Evolutionary conservation across 2,329 filamentous ascomycete genomes (phyloP).

Genomic region (Monosporascus sp.): DNA sequence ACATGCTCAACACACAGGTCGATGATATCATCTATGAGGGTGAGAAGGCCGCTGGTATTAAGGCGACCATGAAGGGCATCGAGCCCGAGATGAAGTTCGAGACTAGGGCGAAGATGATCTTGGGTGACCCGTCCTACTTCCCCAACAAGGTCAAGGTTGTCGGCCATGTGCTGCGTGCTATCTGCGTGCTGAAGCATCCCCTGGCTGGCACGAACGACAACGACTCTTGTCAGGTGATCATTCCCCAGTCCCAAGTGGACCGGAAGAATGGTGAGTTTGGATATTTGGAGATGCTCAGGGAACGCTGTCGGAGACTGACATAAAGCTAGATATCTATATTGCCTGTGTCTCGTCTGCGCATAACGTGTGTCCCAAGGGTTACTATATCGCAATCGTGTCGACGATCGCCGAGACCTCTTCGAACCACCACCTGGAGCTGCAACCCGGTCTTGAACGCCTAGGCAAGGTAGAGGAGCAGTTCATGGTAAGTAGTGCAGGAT

Average conservation of each 20-base stretch:
- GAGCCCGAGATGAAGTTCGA: slow-evolving; percentile 86
- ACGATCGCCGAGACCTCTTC: slow-evolving; percentile 88
- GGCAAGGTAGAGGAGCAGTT: slow-evolving; percentile 96
- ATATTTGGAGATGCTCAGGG: background rate
- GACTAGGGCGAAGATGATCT: slow-evolving; percentile 93
- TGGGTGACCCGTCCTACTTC: slow-evolving; percentile 97
- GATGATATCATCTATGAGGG: slow-evolving; percentile 84
- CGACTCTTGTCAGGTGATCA: slow-evolving; percentile 92
- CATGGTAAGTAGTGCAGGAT: slow-evolving; percentile 53
- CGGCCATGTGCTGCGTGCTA: slow-evolving; percentile 89
- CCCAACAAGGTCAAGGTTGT: slow-evolving; percentile 79
- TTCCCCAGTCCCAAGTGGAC: slow-evolving; percentile 94
- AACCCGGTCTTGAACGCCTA: slow-evolving; percentile 85
- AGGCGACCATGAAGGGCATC: slow-evolving; percentile 89
- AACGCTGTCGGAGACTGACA: slow-evolving; percentile 5
- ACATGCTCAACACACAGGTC: slow-evolving; percentile 96
- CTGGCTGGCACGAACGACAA: slow-evolving; percentile 81
- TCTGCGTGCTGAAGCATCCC: slow-evolving; percentile 96
- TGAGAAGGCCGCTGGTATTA: slow-evolving; percentile 87
- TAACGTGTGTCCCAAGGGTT: slow-evolving; percentile 97
- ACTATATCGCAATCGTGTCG: slow-evolving; percentile 97
- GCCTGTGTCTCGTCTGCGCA: slow-evolving; percentile 92
- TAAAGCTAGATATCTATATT: slow-evolving; percentile 65
- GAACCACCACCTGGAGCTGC: slow-evolving; percentile 94
- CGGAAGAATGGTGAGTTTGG: slow-evolving; percentile 77